A percentile compares a stretch with the other conserved stretches of the same genome.
phyloP scores from a whole-genome alignment of 2,329 filamentous ascomycete genomes.

The Didymella pomorum region DNA sequence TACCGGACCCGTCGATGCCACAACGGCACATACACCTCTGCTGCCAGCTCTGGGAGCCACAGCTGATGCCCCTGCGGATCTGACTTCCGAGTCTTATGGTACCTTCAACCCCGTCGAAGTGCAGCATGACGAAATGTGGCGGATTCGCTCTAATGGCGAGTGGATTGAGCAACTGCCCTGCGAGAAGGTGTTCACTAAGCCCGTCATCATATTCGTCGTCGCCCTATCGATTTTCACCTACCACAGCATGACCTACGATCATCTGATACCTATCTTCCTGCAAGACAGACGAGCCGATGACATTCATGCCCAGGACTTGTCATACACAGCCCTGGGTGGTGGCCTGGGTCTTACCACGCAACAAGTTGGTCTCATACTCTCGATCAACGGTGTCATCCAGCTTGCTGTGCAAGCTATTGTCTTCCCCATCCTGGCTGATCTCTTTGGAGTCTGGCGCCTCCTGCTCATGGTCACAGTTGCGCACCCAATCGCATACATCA shows the following conservation, averaged over 20 bases:
- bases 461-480: conserved; percentile 71
- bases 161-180: conserved; percentile 44
- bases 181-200: conserved; percentile 64
- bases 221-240: conserved; percentile 91
- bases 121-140: conserved; percentile 62
- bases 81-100: conserved; percentile 81
- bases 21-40: conserved; percentile 72
- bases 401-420: conserved; percentile 76
- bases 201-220: conserved; percentile 78
- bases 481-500: conserved; percentile 72
- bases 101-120: conserved; percentile 70
- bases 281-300: conserved; percentile 71
- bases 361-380: conserved; percentile 73
- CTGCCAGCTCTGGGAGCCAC: conserved; percentile 77
- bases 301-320: conserved; percentile 40
- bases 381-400: conserved; percentile 74
- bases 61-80: conserved; percentile 74
- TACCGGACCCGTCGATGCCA: conserved; percentile 50
- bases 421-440: conserved; percentile 70
- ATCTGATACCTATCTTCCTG: conserved; percentile 90
- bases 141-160: conserved; percentile 58
- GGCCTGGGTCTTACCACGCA: conserved; percentile 72
- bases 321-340: conserved; percentile 56
- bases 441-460: conserved; percentile 71
- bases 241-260: conserved; percentile 94